Conservation (phyloP, 2,329 filamentous ascomycete genomes). For the Colletotrichum godetiae region DNA sequence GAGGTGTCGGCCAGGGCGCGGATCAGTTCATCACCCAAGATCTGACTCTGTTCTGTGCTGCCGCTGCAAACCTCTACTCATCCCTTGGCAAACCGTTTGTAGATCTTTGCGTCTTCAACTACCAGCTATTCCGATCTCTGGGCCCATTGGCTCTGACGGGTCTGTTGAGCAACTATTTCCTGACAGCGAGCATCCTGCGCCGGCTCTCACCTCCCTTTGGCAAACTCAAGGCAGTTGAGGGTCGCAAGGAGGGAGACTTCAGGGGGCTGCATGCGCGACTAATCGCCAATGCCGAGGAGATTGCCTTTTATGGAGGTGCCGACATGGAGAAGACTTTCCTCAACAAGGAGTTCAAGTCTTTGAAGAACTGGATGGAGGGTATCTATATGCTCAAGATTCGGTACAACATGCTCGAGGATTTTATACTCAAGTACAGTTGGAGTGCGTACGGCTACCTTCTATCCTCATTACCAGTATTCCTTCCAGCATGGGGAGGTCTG, state of each 20-base stretch:
- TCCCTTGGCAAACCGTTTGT: slow-evolving; percentile 97
- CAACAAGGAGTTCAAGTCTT: slow-evolving; percentile 89
- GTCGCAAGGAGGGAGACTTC: slow-evolving; percentile 95
- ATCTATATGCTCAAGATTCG: slow-evolving; percentile 98
- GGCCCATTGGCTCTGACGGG: slow-evolving; percentile 89
- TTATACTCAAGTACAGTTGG: slow-evolving; percentile 98
- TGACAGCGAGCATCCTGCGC: slow-evolving; percentile 90
- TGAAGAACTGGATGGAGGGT: slow-evolving; percentile 97
- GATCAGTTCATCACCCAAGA: slow-evolving; percentile 99
- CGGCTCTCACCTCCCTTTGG: slow-evolving; percentile 94
- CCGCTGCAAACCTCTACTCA: slow-evolving; percentile 92
- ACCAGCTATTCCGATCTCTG: slow-evolving; percentile 91
- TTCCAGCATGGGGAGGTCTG: slow-evolving; percentile 92
- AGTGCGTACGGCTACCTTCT: slow-evolving; percentile 96
- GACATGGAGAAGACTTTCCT: slow-evolving; percentile 95
- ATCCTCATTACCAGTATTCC: slow-evolving; percentile 91
- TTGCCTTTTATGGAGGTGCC: slow-evolving; percentile 96
- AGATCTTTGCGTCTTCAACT: slow-evolving; percentile 98
- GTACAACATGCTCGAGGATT: slow-evolving; percentile 99
- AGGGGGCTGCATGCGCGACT: slow-evolving; percentile 89
- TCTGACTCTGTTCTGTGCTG: slow-evolving; percentile 92
- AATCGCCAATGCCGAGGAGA: slow-evolving; percentile 96
- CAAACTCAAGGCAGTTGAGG: slow-evolving; percentile 96
- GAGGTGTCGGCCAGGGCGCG: slow-evolving; percentile 89
- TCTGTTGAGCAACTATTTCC: slow-evolving; percentile 90